Evolutionary conservation across 176 grass and related monocot genomes (phyloP).

Genomic region (Juncus inflexus): DNA sequence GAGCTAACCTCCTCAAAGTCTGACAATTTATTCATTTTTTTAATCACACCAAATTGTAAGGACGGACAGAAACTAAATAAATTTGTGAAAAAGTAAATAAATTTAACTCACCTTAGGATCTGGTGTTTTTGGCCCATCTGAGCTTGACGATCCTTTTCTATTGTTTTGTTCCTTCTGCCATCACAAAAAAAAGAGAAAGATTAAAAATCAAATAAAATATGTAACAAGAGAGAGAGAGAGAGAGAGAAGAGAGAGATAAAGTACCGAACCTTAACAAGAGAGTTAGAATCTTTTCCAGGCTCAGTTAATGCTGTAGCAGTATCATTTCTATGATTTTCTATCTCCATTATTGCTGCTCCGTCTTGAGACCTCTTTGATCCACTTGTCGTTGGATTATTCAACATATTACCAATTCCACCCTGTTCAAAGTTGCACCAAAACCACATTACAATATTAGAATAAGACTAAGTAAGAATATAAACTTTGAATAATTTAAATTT

Average conservation of each 20-base stretch:
- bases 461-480: not conserved
- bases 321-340: constrained; percentile 45
- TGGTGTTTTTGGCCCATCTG: constrained; percentile 47
- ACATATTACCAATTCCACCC: constrained; percentile 64
- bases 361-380: constrained; percentile 55
- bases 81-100: constrained; percentile 3
- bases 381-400: constrained; percentile 56
- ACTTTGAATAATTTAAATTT: constrained; percentile 9
- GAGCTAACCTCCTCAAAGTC: constrained; percentile 91
- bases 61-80: not conserved
- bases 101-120: constrained; percentile 71
- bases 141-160: constrained; percentile 35
- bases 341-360: constrained; percentile 46
- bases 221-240: not conserved
- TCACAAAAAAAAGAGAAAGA: not conserved
- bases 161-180: constrained; percentile 71
- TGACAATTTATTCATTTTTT: constrained; percentile 17
- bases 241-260: not conserved
- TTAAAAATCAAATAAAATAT: not conserved
- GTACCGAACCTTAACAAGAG: constrained; percentile 55
- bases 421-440: constrained; percentile 25
- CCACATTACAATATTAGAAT: not conserved
- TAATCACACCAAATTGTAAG: not conserved
- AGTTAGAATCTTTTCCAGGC: constrained; percentile 59
- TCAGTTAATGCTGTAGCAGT: constrained; percentile 47